Percentiles rank a stretch among this genome's conserved stretches.
phyloP scores from a whole-genome alignment of 1,139 yeast genomes.

The Taphrina betulina region DNA sequence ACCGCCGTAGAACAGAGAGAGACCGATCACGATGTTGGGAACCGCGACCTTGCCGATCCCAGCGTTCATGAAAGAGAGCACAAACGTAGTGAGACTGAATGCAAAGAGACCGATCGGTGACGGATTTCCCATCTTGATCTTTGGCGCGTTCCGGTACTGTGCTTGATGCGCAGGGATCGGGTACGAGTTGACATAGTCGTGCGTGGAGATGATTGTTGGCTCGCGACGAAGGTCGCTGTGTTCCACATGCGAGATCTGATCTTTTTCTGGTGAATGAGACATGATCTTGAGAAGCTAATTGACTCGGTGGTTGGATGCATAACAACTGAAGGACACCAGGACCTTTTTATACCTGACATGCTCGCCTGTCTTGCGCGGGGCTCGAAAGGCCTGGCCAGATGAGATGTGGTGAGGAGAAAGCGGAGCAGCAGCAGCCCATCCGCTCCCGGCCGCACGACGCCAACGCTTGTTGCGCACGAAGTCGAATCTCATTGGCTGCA shows the following conservation, averaged over 20 bases:
- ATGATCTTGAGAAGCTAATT: too few relatives aligned
- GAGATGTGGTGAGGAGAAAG: too few relatives aligned
- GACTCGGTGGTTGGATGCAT: too few relatives aligned
- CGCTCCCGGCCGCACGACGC: too few relatives aligned
- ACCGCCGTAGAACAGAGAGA: slow-evolving; percentile 87
- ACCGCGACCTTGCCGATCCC: slow-evolving; percentile 58
- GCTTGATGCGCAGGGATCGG: neutral
- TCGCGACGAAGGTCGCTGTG: neutral
- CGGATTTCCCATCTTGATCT: slow-evolving; percentile 68
- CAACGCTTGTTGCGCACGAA: too few relatives aligned
- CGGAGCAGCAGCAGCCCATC: too few relatives aligned
- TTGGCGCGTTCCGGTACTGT: neutral
- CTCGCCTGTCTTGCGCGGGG: too few relatives aligned
- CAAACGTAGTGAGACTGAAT: slow-evolving; percentile 81
- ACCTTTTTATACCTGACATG: too few relatives aligned
- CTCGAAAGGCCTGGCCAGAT: too few relatives aligned
- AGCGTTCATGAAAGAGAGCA: slow-evolving; percentile 65
- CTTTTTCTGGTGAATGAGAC: too few relatives aligned
- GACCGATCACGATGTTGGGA: slow-evolving; percentile 64
- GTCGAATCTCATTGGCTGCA: too few relatives aligned
- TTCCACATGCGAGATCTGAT: neutral
- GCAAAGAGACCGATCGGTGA: slow-evolving; percentile 83
- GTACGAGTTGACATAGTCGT: neutral
- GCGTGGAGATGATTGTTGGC: neutral
- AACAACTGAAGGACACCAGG: too few relatives aligned